These are phyloP conservation scores for Chytriomyces hyalinus DNA, from an alignment of 192 early-diverging fungal genomes.

Conservation along the genomic window DNA sequence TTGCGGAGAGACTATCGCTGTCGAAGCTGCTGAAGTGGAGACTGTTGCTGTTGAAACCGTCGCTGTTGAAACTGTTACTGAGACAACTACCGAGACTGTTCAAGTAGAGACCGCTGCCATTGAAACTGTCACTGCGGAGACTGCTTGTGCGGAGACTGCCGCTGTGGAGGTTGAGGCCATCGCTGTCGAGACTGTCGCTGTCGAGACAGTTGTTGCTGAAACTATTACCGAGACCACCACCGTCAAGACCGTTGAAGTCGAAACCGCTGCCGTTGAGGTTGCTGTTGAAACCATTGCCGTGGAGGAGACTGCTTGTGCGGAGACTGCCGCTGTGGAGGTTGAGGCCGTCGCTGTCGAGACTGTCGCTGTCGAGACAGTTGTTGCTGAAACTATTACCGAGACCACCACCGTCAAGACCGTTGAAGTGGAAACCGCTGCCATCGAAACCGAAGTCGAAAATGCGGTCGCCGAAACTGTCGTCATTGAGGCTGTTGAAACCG, in stretches of 20 bases:
- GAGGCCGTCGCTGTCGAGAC: not conserved
- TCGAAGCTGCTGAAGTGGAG: not conserved
- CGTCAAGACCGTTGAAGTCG: no score
- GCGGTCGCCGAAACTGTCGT: not conserved
- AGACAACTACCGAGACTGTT: not conserved
- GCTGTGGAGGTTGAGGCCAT: no score
- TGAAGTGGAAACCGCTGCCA: slow-evolving; percentile 5
- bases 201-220: slow-evolving; percentile 1
- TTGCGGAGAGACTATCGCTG: not conserved
- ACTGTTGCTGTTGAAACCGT: not conserved
- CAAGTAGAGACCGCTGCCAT: not conserved
- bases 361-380: not conserved
- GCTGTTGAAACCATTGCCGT: no score
- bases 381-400: not conserved
- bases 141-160: not conserved
- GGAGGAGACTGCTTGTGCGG: not conserved
- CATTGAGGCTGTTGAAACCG: slow-evolving; percentile 1
- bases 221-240: not conserved
- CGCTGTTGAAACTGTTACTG: not conserved
- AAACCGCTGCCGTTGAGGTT: no score
- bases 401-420: not conserved
- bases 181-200: not conserved
- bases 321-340: not conserved
- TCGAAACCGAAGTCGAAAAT: not conserved
- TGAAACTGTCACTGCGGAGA: not conserved